Evolutionary conservation across 2,329 filamentous ascomycete genomes (phyloP), one percentile per base, ranked within the genome.

Genomic region (Parascedosporium putredinis): DNA sequence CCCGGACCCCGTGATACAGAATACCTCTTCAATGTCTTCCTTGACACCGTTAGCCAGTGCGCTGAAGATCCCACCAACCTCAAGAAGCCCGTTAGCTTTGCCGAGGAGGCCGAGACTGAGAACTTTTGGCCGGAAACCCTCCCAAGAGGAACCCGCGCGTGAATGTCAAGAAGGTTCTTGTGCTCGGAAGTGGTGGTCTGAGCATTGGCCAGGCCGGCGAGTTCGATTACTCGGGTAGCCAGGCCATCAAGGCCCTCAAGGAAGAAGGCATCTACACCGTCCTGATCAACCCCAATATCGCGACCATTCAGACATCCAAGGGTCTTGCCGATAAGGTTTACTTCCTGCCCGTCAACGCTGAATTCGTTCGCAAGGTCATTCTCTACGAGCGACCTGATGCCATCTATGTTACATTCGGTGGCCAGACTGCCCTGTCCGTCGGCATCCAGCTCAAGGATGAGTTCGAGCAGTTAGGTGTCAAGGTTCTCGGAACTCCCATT

Each of bases 281-380:
- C 55, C 75, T 98, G 55, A 97, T 98, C 76, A 98, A 98, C 71
- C 93, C 93, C 51, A 98, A 98, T 65, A 97, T 98, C 64, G 93
- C 93, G 57, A 98, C 93, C 1, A 97, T 97, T 55, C 93, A 98
- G 67, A 98, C 93, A 4, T 97, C 93, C 49, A 96, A 96, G 71
- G 93, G 93, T 56, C 74, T 98, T 49, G 93, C 93, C 12, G 93
- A 98, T 68, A 97, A 97, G 74, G 93, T 98, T 47, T 98, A 97
- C 71, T 98, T 97, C 76, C 75, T 97, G 40, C 93, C 93, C 1
- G 93, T 98, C 64, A 97, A 90, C 54, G 86, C 91, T 52, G 91
- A 97, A 49, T 97, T 96, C 57, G 93, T 98, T 40, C 87, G 91
- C 64, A 97, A 97, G 71, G 90, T 98, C 64, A 97, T 98, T 63